Evolutionary conservation across 1,284 basidiomycete species (phyloP).

Genomic region (Trichosporon inkin): DNA sequence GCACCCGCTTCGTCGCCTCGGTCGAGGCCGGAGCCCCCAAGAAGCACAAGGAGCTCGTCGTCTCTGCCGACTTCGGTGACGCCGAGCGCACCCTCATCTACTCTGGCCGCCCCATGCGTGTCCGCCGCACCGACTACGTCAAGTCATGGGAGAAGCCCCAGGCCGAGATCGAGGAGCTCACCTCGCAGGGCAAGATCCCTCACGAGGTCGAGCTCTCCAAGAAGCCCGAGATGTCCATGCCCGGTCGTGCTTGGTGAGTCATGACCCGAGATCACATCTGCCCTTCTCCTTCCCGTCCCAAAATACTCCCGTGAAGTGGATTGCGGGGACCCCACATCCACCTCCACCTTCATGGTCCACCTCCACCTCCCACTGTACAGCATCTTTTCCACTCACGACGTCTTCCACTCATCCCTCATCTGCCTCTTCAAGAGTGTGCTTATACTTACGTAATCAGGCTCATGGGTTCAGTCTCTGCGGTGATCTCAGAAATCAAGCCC

Average conservation of each 20-base stretch:
- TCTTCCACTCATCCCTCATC: neutral
- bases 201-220: constrained; percentile 61
- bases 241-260: constrained; percentile 22
- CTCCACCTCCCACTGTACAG: neutral
- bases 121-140: constrained; percentile 73
- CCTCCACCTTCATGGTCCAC: neutral
- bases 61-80: constrained; percentile 47
- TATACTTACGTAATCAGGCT: constrained; percentile 48
- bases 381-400: neutral
- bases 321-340: no score
- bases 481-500: constrained; percentile 70
- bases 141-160: constrained; percentile 59
- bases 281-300: no score
- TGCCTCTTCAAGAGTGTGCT: neutral
- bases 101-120: constrained; percentile 79
- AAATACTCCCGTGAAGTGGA: no score
- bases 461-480: constrained; percentile 71
- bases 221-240: constrained; percentile 21
- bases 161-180: constrained; percentile 59
- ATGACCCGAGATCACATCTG: no score
- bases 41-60: constrained; percentile 32
- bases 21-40: constrained; percentile 23
- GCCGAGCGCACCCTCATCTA: constrained; percentile 75
- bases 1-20: constrained; percentile 78
- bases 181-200: constrained; percentile 71